Evolutionary conservation across 352 stramenopile species (phyloP), one percentile per base, ranked within the genome.

Genomic region (Pythium phragmitis): DNA sequence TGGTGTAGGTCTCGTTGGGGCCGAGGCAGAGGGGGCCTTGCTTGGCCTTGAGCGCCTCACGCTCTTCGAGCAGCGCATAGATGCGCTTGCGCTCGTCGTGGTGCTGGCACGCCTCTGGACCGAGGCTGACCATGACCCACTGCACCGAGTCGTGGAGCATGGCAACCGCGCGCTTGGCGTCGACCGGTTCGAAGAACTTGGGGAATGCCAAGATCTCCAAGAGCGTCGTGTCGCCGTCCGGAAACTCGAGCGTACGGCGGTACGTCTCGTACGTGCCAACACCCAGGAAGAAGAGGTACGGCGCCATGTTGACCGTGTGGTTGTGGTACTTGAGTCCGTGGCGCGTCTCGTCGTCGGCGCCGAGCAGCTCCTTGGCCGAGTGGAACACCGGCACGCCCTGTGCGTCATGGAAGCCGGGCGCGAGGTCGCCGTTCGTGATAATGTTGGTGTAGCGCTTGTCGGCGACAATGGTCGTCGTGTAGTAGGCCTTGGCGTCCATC

Each of bases 291-390:
- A 92, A 92, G 49, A 92, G 61, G 63, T 92, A 92, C 60, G 82
- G 82, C 30, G 82, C 82, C 82, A 92, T 92, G 72, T 89, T 90
- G n/a, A 90, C 79, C 67, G 74, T 89, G 72, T 91, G 82, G 68
- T 91, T 91, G 73, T 87, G 74, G 70, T 89, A 91, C 70, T 89
- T 91, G 58, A 91, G 70, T 30, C 73, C 82, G 57, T 91, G 82
- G 50, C 82, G 79, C 46, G 71, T 76, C 45, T 74, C 42, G 33
- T 89, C 82, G n/a, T 76, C 73, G n/a, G 45, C 37, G 43, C 75
- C 73, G 16, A 89, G 72, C 36, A 87, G 73, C 52, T 86, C 79
- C 43, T 63, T 70, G 36, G 77, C 70, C 16, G 74, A 67, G 45
- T 89, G 80, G 62, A 85, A 89, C 34, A 89, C 70, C 8, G 82